Evolutionary conservation across 805 yeast genomes (phyloP).

Genomic region (Starmerella apis): DNA sequence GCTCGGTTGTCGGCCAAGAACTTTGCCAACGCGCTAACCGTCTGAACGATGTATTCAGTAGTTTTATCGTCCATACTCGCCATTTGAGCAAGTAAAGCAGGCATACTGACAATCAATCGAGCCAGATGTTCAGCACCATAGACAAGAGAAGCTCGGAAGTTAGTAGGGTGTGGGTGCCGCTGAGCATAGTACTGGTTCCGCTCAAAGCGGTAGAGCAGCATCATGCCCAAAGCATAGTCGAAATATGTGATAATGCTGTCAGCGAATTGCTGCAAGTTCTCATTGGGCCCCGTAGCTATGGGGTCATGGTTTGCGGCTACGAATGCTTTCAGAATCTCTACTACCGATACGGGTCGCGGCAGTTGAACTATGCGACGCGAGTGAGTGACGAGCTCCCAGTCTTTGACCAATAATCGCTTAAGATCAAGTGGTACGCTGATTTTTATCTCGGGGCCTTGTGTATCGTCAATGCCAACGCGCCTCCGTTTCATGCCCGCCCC

Average conservation of each 20-base stretch:
- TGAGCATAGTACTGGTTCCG: conserved; percentile 58
- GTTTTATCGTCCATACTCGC: conserved; percentile 65
- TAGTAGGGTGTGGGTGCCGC: conserved; percentile 29
- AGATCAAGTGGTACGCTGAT: conserved; percentile 54
- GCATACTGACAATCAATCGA: conserved; percentile 65
- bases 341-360: conserved; percentile 50
- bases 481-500: conserved; percentile 17
- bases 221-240: conserved; percentile 57
- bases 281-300: conserved; percentile 33
- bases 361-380: conserved; percentile 58
- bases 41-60: conserved; percentile 43
- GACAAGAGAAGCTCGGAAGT: conserved; percentile 36
- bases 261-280: conserved; percentile 55
- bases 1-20: conserved; percentile 41
- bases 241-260: conserved; percentile 64
- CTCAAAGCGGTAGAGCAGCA: conserved; percentile 65
- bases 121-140: conserved; percentile 80
- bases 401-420: conserved; percentile 69
- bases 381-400: conserved; percentile 86
- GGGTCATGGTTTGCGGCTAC: conserved; percentile 7
- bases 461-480: conserved; percentile 33
- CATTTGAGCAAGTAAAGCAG: conserved; percentile 71
- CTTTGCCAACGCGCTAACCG: conserved; percentile 44
- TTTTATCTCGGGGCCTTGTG: conserved; percentile 41
- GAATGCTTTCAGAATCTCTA: conserved; percentile 47